A percentile compares a stretch with the other conserved stretches of the same genome.
phyloP scores from a whole-genome alignment of 1,284 basidiomycete species.

The Xanthoconium separans region DNA sequence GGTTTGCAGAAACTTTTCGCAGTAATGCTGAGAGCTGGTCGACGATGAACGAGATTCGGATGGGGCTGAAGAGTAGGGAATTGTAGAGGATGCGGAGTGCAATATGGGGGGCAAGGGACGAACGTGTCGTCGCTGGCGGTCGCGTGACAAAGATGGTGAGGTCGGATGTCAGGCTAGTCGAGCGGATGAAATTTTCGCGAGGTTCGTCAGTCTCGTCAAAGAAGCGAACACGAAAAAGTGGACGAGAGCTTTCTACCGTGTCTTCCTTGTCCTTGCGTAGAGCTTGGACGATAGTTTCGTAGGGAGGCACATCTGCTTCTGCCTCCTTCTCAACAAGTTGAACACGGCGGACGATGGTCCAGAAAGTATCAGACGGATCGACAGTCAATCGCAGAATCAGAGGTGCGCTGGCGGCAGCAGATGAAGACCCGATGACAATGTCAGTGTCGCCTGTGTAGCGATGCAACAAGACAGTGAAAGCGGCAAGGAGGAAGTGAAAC shows the following conservation, averaged over 20 bases:
- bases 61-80: conserved; percentile 87
- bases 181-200: conserved; percentile 73
- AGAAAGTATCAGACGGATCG: conserved; percentile 88
- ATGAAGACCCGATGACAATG: conserved; percentile 90
- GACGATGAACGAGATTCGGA: conserved; percentile 76
- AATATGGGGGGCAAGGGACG: conserved; percentile 75
- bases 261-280: conserved; percentile 66
- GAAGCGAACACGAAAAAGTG: conserved; percentile 93
- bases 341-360: conserved; percentile 85
- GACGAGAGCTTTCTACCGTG: conserved; percentile 51
- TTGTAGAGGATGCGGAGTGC: conserved; percentile 91
- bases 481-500: conserved; percentile 89
- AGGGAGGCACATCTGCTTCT: conserved; percentile 80
- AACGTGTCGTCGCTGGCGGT: conserved; percentile 64
- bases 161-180: conserved; percentile 86
- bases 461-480: conserved; percentile 90
- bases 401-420: conserved; percentile 75
- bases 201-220: conserved; percentile 87
- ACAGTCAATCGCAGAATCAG: conserved; percentile 85
- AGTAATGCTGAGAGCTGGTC: conserved; percentile 87
- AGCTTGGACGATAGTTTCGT: conserved; percentile 77
- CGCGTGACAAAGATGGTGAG: conserved; percentile 81
- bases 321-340: conserved; percentile 87
- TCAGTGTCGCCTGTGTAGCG: conserved; percentile 97
- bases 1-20: conserved; percentile 67